Conservation (phyloP, 176 grass and related monocot genomes). For the Stipa capillata region DNA sequence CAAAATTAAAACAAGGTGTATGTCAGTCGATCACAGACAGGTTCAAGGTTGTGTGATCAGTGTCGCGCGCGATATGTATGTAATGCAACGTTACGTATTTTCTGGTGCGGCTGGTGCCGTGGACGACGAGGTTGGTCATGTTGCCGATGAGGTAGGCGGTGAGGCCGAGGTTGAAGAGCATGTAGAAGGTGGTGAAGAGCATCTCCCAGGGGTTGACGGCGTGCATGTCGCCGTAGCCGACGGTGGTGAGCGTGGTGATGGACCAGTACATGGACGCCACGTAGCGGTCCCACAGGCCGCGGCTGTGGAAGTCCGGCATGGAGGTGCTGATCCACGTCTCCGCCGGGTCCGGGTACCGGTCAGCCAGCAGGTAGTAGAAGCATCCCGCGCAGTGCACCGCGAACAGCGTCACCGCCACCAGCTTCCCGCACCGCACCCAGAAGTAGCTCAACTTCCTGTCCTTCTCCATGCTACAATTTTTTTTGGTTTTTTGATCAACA, state of each 20-base stretch:
- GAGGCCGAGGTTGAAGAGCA: slow-evolving; percentile 91
- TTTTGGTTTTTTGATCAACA: too few species aligned
- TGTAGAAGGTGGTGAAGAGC: slow-evolving; percentile 71
- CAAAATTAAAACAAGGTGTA: neutral
- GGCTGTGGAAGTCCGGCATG: slow-evolving; percentile 61
- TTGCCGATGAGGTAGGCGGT: slow-evolving; percentile 97
- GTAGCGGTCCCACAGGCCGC: slow-evolving; percentile 40
- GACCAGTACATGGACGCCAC: slow-evolving; percentile 82
- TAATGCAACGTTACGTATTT: slow-evolving; percentile 50
- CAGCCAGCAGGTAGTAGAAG: slow-evolving; percentile 85
- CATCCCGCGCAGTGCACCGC: slow-evolving; percentile 73
- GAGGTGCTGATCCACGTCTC: slow-evolving; percentile 57
- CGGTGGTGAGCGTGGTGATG: slow-evolving; percentile 77
- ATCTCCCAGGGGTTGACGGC: slow-evolving; percentile 79
- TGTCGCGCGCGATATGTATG: too few species aligned
- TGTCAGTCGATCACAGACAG: neutral
- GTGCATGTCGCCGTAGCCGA: slow-evolving; percentile 87
- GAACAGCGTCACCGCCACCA: slow-evolving; percentile 71
- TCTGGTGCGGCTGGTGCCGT: slow-evolving; percentile 71
- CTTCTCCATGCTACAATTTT: slow-evolving; percentile 69
- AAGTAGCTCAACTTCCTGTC: slow-evolving; percentile 71
- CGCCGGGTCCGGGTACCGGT: slow-evolving; percentile 39
- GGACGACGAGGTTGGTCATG: slow-evolving; percentile 95
- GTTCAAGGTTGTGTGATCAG: neutral
- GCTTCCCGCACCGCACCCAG: slow-evolving; percentile 59